A percentile compares a stretch with the other conserved stretches of the same genome.
Evolutionary conservation across 2,329 filamentous ascomycete species (phyloP).

Genomic region (Thielaviopsis ethacetica): DNA sequence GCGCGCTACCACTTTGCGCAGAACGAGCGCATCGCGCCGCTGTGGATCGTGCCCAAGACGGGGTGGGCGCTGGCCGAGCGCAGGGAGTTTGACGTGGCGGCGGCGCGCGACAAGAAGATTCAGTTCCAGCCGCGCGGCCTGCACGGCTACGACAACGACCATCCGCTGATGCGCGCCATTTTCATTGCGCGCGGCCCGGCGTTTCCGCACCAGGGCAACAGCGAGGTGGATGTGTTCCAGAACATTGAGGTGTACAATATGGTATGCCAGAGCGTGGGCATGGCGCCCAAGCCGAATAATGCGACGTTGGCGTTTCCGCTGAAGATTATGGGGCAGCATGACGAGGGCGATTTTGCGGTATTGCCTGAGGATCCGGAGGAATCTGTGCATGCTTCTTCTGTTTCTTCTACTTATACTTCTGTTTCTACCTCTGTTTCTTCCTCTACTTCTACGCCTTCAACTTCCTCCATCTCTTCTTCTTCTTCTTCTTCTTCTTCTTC

Average conservation of each 20-base stretch:
- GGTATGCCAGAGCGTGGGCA: conserved; percentile 69
- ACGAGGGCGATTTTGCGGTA: conserved; percentile 28
- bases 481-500: conserved; percentile 11
- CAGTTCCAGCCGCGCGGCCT: conserved; percentile 69
- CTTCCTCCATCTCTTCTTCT: no score
- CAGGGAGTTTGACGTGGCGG: conserved; percentile 54
- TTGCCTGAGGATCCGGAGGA: conserved; percentile 36
- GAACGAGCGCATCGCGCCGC: conserved; percentile 76
- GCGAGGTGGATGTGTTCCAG: conserved; percentile 67
- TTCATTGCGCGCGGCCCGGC: conserved; percentile 86
- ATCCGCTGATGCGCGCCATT: conserved; percentile 90
- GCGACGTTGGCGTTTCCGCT: conserved; percentile 66
- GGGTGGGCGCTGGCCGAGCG: conserved; percentile 85
- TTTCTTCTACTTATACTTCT: no score
- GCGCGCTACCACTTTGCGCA: conserved; percentile 79
- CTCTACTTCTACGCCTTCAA: no score
- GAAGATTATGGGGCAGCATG: conserved; percentile 45
- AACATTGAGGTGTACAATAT: conserved; percentile 94
- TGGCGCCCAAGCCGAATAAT: conserved; percentile 65
- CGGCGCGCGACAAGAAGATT: conserved; percentile 20
- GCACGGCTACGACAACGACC: conserved; percentile 88
- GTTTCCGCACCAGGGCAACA: conserved; percentile 74
- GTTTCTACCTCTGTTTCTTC: conserved; percentile 9
- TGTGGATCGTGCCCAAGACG: conserved; percentile 86
- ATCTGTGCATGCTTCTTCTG: neutral